These are phyloP conservation scores for Geranomyces variabilis DNA, from an alignment of 192 early-diverging fungal species.

Conservation along the genomic window DNA sequence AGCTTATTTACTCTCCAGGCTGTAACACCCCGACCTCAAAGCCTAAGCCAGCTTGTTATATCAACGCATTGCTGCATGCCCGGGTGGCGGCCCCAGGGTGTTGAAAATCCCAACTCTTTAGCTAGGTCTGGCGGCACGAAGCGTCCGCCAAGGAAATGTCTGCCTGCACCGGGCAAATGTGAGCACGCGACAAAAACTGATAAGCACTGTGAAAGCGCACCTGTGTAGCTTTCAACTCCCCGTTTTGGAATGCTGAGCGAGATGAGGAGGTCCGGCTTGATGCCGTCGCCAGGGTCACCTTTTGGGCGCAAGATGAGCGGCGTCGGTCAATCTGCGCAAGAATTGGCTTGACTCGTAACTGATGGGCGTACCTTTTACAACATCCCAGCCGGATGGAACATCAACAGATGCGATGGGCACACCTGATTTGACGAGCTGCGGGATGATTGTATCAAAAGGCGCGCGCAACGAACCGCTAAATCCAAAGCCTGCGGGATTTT, in stretches of 20 bases:
- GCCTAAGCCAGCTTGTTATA: constrained; percentile 9
- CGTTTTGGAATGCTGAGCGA: constrained; percentile 92
- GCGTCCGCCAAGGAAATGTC: constrained; percentile 78
- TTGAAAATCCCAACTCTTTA: constrained; percentile 61
- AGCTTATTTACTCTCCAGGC: neutral
- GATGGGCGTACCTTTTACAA: constrained; percentile 58
- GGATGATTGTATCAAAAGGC: constrained; percentile 73
- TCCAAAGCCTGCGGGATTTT: constrained; percentile 76
- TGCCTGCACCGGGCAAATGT: no score
- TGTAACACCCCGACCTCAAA: neutral
- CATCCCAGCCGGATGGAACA: constrained; percentile 95
- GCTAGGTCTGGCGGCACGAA: constrained; percentile 82
- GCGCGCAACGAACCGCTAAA: constrained; percentile 77
- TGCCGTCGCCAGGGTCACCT: constrained; percentile 37
- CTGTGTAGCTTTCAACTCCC: constrained; percentile 70
- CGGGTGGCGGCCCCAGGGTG: constrained; percentile 64
- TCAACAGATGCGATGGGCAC: constrained; percentile 77
- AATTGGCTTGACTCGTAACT: no score
- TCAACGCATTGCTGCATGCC: constrained; percentile 66
- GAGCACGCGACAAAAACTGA: no score
- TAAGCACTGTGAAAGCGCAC: constrained; percentile 36
- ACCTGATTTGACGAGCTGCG: constrained; percentile 32
- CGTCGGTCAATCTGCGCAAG: no score
- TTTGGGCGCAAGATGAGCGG: neutral
- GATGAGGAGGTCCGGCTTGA: constrained; percentile 82